Evolutionary conservation across 2,329 filamentous ascomycete species (phyloP).

Genomic region (Diaporthe sp.): DNA sequence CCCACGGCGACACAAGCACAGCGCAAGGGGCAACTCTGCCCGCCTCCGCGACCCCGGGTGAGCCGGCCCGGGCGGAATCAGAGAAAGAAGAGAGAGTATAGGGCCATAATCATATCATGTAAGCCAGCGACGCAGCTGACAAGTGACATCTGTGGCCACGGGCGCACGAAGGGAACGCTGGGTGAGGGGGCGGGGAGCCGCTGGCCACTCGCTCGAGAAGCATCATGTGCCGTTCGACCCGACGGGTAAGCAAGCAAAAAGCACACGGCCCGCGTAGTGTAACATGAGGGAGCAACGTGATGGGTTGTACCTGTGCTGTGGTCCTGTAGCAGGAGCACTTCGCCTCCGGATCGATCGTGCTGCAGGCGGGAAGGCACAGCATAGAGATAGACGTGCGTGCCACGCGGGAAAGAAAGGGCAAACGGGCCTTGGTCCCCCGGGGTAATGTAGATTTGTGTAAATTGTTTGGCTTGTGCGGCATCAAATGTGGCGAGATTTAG

Average conservation of each 20-base stretch:
- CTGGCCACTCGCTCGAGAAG: neutral
- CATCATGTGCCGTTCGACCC: constrained; percentile 6
- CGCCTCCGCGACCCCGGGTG: neutral
- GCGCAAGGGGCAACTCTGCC: neutral
- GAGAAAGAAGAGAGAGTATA: neutral
- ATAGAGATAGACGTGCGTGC: neutral
- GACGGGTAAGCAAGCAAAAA: constrained; percentile 9
- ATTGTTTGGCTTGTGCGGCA: neutral
- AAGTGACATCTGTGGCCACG: neutral
- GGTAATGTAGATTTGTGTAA: neutral
- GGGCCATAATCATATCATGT: neutral
- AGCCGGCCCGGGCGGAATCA: neutral
- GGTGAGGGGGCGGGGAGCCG: too few relatives aligned
- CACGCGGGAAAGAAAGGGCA: neutral
- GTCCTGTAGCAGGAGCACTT: too few relatives aligned
- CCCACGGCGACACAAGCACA: neutral
- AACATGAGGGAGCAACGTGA: constrained; percentile 10
- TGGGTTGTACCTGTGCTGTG: neutral
- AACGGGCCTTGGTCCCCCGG: neutral
- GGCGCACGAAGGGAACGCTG: neutral
- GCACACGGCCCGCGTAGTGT: neutral
- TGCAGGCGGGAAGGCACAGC: neutral
- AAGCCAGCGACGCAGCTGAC: neutral
- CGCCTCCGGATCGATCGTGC: neutral
- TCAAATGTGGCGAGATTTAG: neutral